phyloP scores from a whole-genome alignment of 768 basidiomycete species.

The Suillus luteus region DNA sequence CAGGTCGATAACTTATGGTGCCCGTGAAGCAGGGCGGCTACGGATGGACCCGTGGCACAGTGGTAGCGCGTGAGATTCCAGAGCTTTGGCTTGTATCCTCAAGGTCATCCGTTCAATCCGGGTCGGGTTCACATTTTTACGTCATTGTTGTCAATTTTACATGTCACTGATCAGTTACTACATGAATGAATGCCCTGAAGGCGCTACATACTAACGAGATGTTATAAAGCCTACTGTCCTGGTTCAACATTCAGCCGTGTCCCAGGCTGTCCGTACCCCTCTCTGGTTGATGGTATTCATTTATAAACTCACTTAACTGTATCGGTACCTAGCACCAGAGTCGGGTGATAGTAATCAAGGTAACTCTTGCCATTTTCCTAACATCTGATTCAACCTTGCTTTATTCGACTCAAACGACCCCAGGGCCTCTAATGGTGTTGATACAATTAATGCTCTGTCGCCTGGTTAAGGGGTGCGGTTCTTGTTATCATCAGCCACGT shows the following conservation, averaged over 20 bases:
- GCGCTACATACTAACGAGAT: neutral
- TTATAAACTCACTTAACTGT: neutral
- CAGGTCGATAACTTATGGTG: neutral
- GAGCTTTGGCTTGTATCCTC: constrained; percentile 31
- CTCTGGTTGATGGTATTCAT: neutral
- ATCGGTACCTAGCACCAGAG: neutral
- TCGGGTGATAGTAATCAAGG: too few species aligned
- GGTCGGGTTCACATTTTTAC: constrained; percentile 39
- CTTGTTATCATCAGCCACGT: neutral
- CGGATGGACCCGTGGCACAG: constrained; percentile 38
- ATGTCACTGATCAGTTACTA: neutral
- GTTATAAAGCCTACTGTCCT: neutral
- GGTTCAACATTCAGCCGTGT: neutral
- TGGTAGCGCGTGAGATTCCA: constrained; percentile 45
- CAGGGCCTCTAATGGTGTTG: too few species aligned
- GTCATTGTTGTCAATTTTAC: neutral
- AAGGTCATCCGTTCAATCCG: constrained; percentile 52
- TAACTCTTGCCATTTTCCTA: neutral
- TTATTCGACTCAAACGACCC: neutral
- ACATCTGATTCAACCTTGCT: neutral
- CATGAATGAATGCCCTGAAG: neutral
- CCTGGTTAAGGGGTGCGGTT: neutral
- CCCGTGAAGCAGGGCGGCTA: neutral
- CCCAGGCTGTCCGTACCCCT: neutral
- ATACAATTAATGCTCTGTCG: neutral